Evolutionary conservation across 1,284 basidiomycete species (phyloP), one percentile per base, ranked within the genome.

Genomic region (Cryptococcus sp.): DNA sequence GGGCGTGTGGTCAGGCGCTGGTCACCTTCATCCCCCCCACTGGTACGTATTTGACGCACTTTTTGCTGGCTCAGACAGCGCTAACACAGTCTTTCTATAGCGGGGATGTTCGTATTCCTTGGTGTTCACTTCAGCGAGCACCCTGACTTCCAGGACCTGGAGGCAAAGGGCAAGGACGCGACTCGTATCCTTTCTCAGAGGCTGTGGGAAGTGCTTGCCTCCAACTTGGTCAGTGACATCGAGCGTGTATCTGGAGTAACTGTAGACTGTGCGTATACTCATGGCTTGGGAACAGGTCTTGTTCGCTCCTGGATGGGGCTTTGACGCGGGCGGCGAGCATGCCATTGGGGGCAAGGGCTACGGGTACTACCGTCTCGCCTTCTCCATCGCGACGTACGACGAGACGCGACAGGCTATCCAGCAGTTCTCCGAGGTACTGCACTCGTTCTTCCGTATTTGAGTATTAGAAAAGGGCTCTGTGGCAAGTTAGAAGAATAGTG

Each of bases 1-100:
- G 71, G 7, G 53, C 63, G 13, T 55, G 54, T 33, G 65, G 67
- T 8, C 60, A 57, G 6, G 63, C 70, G 11, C 55, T 86, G 57
- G 82, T 89, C 65, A 85, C 83, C 44, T 85, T 89, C 69, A 82
- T 87, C 5, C 85, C 87, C 6, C 87, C 88, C 0, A 82, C 81
- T 0, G 80, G 65, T 65, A 85, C 43, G 59, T 46, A 20, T 39
- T 45, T 42, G 28, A 35, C 24, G 48, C 16, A 45, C 21, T 11
- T 23, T 20, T 4, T 13, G 35, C 36, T 11, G 15, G 9, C 33
- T 6, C 18, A 5, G 11, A 40, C 23, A 18, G 8, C 35, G 21
- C 46, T 38, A 50, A 44, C 37, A 33, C 37, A 36, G 37, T 47
- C 36, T 38, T 37, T 11, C 33, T 16, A 5, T 21, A 63, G 72